Evolutionary conservation across 129 eudicot species (phyloP), one percentile per base, ranked within the genome.

Genomic region (Pseudognaphalium luteoalbum): DNA sequence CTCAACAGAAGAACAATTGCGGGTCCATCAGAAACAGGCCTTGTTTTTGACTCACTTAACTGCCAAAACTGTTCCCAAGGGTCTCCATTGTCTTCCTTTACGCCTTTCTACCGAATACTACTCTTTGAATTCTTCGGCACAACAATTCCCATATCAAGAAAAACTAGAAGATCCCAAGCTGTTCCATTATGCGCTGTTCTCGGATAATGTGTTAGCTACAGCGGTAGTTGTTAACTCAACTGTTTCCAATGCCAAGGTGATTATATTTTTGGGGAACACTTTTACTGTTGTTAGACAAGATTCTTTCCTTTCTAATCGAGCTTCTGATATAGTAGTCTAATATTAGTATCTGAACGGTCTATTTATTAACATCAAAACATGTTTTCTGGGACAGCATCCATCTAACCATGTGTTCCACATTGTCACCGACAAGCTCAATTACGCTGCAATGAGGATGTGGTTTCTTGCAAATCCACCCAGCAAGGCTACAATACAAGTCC

Each of bases 391-490:
- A 29, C 96, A 94, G 99, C 81, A 91, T 77, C 87, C 97, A 22
- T 88, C 93, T 19, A 80, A 78, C 33, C 96, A 91, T 47, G 97
- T 94, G 28, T 91, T 94, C 81, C 99, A 94, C 81, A 81, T 94
- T 25, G 99, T 94, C 54, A 94, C 99, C 4, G 99, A 94, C 71
- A 91, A 86, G 84, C 90, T 94, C 28, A 94, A 94, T 77, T 94
- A 87, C 63, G 99, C 96, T 51, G 97, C 99, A 54, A 94, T 94
- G 99, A 85, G 87, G 77, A 94, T 94, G 99, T 94, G 99, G 99
- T 94, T 94, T 83, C 84, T 91, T 79, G 85, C 92, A 32, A 91
- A 94, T 77, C 93, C 94, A 50, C 93, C 96, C 3, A 80, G 90
- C 57, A 77, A 80, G 59, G 96, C 97, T 84, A 84, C 97, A 69